Conservation (phyloP, 768 basidiomycete species). For the Filobasidium floriforme region DNA sequence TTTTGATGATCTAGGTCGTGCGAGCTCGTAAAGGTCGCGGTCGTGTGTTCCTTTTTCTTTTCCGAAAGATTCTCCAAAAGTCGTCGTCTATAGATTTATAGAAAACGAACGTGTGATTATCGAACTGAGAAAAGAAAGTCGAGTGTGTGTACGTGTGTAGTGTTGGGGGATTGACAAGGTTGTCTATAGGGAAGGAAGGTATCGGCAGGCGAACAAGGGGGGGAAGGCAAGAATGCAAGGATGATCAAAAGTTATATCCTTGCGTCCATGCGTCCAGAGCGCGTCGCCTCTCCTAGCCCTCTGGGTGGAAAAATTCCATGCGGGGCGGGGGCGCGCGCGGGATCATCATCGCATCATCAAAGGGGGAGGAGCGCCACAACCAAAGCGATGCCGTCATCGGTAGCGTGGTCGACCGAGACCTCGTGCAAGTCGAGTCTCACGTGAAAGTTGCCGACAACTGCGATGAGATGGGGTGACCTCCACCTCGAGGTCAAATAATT, state of each 20-base stretch:
- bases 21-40: no score
- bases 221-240: neutral
- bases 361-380: neutral
- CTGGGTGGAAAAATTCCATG: neutral
- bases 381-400: no score
- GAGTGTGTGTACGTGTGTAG: neutral
- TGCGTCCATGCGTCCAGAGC: neutral
- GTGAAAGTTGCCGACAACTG: neutral
- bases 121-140: neutral
- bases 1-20: neutral
- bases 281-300: neutral
- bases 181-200: neutral
- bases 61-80: neutral
- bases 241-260: neutral
- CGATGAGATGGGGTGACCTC: no score
- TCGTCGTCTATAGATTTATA: constrained; percentile 7
- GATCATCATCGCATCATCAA: neutral
- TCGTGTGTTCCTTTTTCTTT: neutral
- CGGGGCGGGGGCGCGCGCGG: no score
- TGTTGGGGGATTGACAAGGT: neutral
- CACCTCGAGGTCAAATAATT: no score
- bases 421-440: neutral
- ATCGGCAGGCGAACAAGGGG: neutral
- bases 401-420: neutral
- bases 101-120: constrained; percentile 3